These are phyloP conservation scores for Gaultheria prostrata DNA, from an alignment of 148 eudicot genomes.

Conservation along the genomic window DNA sequence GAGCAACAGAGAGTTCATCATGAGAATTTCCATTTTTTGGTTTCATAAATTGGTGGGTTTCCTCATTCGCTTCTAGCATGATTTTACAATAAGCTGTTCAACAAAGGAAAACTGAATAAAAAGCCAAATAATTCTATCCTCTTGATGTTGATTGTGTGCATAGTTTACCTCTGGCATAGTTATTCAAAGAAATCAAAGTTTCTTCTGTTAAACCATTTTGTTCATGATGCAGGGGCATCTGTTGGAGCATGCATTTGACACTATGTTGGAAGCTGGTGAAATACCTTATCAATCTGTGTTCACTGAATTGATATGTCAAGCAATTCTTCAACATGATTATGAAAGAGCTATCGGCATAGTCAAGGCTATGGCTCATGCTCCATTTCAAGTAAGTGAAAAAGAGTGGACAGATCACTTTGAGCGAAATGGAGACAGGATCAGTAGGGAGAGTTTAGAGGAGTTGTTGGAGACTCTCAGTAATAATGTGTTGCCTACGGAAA, in stretches of 20 bases:
- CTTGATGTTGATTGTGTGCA: not conserved
- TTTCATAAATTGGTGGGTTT: not conserved
- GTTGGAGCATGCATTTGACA: constrained; percentile 81
- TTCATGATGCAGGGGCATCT: constrained; percentile 54
- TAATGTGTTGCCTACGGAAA: constrained; percentile 40
- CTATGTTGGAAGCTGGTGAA: constrained; percentile 71
- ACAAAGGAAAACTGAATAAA: not conserved
- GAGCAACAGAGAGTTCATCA: not conserved
- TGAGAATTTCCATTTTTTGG: not conserved
- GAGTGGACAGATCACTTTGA: constrained; percentile 69
- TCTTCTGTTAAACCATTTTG: not conserved
- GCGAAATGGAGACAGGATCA: constrained; percentile 53
- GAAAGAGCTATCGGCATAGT: constrained; percentile 44
- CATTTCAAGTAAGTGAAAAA: constrained; percentile 60
- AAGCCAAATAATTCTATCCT: not conserved
- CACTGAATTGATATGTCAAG: constrained; percentile 66
- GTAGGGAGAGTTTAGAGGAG: constrained; percentile 33
- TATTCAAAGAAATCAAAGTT: not conserved
- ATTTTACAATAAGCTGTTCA: not conserved
- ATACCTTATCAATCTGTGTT: constrained; percentile 63
- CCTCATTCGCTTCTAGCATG: not conserved
- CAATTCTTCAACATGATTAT: constrained; percentile 39
- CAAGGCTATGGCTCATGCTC: constrained; percentile 66
- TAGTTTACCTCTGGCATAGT: not conserved
- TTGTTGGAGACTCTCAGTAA: constrained; percentile 35